phyloP scores from a whole-genome alignment of 2,329 filamentous ascomycete genomes.

The Fusarium sp. region DNA sequence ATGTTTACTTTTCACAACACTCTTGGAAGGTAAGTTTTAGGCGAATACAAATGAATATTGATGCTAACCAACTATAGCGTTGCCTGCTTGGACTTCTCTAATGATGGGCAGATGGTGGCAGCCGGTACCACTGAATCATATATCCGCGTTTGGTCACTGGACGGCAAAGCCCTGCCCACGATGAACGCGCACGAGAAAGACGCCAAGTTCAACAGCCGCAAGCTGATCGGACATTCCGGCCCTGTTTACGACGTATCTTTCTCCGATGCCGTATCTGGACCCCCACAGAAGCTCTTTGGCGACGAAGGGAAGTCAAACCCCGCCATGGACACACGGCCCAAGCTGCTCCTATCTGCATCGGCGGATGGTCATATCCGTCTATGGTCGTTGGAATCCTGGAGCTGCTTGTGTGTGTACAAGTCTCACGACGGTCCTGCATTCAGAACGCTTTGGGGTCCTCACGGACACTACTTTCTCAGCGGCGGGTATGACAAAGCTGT shows the following conservation, averaged over 20 bases:
- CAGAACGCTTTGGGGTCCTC: constrained; percentile 89
- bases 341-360: constrained; percentile 87
- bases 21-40: constrained; percentile 77
- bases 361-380: constrained; percentile 89
- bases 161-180: constrained; percentile 83
- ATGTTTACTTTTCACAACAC: constrained; percentile 99
- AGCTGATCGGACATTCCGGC: constrained; percentile 90
- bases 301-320: constrained; percentile 60
- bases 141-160: constrained; percentile 92
- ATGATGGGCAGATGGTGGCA: constrained; percentile 88
- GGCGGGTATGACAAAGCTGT: constrained; percentile 91
- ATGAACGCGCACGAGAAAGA: constrained; percentile 71
- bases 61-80: constrained; percentile 65
- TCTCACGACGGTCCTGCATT: constrained; percentile 92
- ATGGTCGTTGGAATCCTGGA: constrained; percentile 93
- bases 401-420: constrained; percentile 94
- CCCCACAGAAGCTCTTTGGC: constrained; percentile 64
- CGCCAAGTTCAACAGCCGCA: constrained; percentile 71
- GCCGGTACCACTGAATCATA: constrained; percentile 94
- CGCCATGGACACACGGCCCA: constrained; percentile 68
- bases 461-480: constrained; percentile 94
- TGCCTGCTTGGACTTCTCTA: constrained; percentile 95
- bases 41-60: neutral
- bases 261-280: constrained; percentile 75
- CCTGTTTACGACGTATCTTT: constrained; percentile 93